Percentiles rank a stretch among this genome's conserved stretches.
Conservation (phyloP, 192 early-diverging fungal genomes). For the Backusella circina region DNA sequence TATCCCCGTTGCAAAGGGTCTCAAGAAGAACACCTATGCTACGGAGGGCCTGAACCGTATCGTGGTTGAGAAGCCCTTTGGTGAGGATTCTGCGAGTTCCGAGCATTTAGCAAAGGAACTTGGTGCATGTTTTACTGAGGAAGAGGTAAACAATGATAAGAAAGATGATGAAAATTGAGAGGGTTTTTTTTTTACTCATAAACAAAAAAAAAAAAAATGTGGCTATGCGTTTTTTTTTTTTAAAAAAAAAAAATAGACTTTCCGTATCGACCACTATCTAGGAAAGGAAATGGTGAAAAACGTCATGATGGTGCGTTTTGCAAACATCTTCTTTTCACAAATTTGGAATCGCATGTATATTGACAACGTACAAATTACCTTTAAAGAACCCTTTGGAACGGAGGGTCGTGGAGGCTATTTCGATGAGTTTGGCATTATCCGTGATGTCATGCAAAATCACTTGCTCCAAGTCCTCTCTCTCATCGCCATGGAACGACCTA, state of each 20-base stretch:
- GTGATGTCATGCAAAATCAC: conserved; percentile 95
- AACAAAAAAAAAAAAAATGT: neutral
- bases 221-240: neutral
- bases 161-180: neutral
- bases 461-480: conserved; percentile 90
- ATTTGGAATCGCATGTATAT: conserved; percentile 90
- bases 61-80: conserved; percentile 98
- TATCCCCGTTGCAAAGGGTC: conserved; percentile 72
- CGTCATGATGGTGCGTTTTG: conserved; percentile 89
- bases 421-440: conserved; percentile 98
- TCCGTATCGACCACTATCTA: conserved; percentile 98
- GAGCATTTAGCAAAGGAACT: conserved; percentile 67
- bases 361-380: conserved; percentile 94
- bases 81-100: conserved; percentile 84
- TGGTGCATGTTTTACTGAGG: conserved; percentile 76
- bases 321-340: conserved; percentile 90
- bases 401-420: conserved; percentile 98
- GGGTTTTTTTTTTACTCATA: neutral
- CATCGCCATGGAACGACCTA: conserved; percentile 93
- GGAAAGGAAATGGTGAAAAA: conserved; percentile 99
- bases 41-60: conserved; percentile 72
- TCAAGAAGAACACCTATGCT: conserved; percentile 70
- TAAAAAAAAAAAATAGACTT: conserved; percentile 56
- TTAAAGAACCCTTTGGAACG: conserved; percentile 97
- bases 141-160: conserved; percentile 65